Conservation (phyloP, 257 asterid species). For the Solanum chmielewskii region DNA sequence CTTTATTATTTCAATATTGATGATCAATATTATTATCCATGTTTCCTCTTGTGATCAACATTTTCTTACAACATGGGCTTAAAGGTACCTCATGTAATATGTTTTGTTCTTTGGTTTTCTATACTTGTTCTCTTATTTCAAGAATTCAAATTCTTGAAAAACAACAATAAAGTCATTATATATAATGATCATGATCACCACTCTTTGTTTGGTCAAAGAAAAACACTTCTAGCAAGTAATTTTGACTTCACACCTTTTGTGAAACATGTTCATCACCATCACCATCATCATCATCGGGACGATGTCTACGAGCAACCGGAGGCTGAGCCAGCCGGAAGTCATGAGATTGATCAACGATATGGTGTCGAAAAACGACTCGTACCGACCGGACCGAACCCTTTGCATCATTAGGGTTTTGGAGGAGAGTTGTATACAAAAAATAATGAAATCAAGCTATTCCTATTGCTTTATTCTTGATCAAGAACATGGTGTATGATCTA, state of each 20-base stretch:
- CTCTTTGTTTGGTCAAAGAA: constrained; percentile 26
- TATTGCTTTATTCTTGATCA: neutral
- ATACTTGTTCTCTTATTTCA: constrained; percentile 35
- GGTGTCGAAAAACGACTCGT: constrained; percentile 73
- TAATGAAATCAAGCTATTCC: neutral
- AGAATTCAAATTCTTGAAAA: constrained; percentile 16
- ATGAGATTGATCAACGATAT: constrained; percentile 49
- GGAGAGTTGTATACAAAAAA: neutral
- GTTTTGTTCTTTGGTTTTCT: constrained; percentile 28
- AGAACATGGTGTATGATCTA: neutral
- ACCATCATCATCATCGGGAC: neutral
- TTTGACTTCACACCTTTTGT: constrained; percentile 59
- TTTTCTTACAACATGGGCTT: constrained; percentile 25
- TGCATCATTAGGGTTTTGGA: constrained; percentile 45
- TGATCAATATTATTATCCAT: constrained; percentile 23
- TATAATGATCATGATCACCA: neutral
- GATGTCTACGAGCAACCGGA: neutral
- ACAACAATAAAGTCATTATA: neutral
- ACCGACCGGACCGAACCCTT: constrained; percentile 79
- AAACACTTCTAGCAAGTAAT: constrained; percentile 20
- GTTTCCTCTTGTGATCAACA: constrained; percentile 41
- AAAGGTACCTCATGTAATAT: constrained; percentile 27
- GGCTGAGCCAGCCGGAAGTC: neutral
- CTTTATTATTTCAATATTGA: neutral
- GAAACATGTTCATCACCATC: neutral